Evolutionary conservation across 2,329 filamentous ascomycete genomes (phyloP).

Genomic region (Epicoccum nigrum): DNA sequence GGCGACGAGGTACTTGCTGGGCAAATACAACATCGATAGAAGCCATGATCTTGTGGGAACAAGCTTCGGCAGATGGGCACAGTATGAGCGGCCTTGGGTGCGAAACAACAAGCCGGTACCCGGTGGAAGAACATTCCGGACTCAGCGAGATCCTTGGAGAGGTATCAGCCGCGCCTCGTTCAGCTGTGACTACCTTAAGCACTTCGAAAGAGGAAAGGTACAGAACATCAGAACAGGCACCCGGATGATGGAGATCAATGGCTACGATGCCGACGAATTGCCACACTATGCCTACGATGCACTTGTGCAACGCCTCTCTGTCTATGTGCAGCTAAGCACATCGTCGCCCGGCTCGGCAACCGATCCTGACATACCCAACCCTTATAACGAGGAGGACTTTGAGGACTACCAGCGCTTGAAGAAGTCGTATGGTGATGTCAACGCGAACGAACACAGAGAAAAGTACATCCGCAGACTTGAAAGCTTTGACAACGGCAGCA

Average conservation of each 20-base stretch:
- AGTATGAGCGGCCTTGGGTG: slow-evolving; percentile 54
- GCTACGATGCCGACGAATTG: slow-evolving; percentile 53
- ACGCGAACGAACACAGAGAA: slow-evolving; percentile 38
- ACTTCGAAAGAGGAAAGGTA: slow-evolving; percentile 46
- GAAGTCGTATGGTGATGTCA: slow-evolving; percentile 37
- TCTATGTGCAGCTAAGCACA: slow-evolving; percentile 58
- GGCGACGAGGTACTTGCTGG: slow-evolving; percentile 56
- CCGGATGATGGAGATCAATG: slow-evolving; percentile 59
- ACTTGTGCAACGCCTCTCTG: slow-evolving; percentile 56
- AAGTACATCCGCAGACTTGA: slow-evolving; percentile 51
- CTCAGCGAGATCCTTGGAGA: slow-evolving; percentile 59
- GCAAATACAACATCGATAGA: slow-evolving; percentile 60
- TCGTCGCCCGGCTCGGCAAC: slow-evolving; percentile 46
- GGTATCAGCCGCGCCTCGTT: slow-evolving; percentile 58
- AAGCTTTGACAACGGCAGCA: slow-evolving; percentile 56
- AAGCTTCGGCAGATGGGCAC: slow-evolving; percentile 57
- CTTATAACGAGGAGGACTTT: slow-evolving; percentile 51
- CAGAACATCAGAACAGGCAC: slow-evolving; percentile 23
- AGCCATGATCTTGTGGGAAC: slow-evolving; percentile 56
- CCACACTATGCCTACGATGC: slow-evolving; percentile 57
- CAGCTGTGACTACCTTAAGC: slow-evolving; percentile 59
- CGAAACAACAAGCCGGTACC: slow-evolving; percentile 60
- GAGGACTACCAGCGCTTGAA: slow-evolving; percentile 41
- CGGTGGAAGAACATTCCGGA: slow-evolving; percentile 58
- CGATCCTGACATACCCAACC: slow-evolving; percentile 53